These are phyloP conservation scores for Xylaria sp. DNA, from an alignment of 2,329 filamentous ascomycete species.

Conservation along the genomic window DNA sequence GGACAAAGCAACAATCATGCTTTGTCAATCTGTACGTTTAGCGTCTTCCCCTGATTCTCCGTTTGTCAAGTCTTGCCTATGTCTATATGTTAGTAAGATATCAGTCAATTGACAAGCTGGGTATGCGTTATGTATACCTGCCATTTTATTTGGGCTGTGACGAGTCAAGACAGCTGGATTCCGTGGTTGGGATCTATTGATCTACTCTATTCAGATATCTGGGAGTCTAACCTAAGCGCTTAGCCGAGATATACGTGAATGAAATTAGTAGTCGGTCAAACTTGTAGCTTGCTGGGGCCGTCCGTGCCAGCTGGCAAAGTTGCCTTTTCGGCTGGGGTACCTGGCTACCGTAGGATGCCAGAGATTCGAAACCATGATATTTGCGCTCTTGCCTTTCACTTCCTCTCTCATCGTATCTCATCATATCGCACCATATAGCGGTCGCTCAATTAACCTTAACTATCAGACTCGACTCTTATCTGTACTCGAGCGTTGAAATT, in stretches of 20 bases:
- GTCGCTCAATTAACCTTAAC: too few relatives aligned
- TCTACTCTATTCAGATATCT: too few relatives aligned
- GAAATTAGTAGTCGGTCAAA: too few relatives aligned
- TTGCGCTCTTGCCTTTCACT: background rate
- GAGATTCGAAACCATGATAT: background rate
- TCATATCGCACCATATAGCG: background rate
- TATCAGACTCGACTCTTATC: too few relatives aligned
- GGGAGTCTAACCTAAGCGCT: too few relatives aligned
- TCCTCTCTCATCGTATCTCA: background rate
- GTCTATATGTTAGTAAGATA: background rate
- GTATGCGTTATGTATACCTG: too few relatives aligned
- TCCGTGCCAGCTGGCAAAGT: slow-evolving; percentile 5
- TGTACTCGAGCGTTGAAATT: too few relatives aligned
- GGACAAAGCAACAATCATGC: slow-evolving; percentile 21
- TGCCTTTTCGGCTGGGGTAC: background rate
- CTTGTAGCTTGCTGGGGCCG: background rate
- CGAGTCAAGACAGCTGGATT: too few relatives aligned
- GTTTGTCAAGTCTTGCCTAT: background rate
- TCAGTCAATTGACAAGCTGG: background rate
- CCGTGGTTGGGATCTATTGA: too few relatives aligned
- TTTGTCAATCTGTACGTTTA: background rate
- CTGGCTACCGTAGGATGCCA: background rate
- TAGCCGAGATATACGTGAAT: background rate
- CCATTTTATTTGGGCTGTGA: too few relatives aligned
- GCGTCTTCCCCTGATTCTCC: background rate